Conservation (phyloP, 2,329 filamentous ascomycete species). For the Penicillium fuscoglaucum region DNA sequence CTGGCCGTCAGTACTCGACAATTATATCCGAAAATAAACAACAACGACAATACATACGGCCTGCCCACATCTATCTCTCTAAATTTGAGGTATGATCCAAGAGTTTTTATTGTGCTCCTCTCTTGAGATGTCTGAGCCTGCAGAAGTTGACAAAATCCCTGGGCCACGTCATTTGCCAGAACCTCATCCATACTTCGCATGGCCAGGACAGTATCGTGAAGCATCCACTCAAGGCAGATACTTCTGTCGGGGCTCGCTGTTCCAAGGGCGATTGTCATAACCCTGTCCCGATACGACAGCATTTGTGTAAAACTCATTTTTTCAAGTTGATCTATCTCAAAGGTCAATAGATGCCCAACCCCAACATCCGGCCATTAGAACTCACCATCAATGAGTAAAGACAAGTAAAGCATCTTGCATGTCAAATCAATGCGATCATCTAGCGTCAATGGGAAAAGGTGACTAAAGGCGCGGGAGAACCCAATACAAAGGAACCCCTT, state of each 20-base stretch:
- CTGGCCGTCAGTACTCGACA: not conserved
- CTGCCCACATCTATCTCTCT: conserved; percentile 20
- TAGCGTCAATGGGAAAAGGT: conserved; percentile 16
- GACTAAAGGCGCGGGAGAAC: conserved; percentile 20
- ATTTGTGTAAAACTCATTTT: conserved; percentile 21
- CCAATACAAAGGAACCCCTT: conserved; percentile 16
- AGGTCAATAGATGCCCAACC: not conserved
- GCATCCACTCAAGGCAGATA: conserved; percentile 19
- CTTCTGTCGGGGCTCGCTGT: conserved; percentile 6
- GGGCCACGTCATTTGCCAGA: conserved; percentile 11
- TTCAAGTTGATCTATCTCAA: conserved; percentile 19
- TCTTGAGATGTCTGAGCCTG: conserved; percentile 17
- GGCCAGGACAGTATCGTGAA: conserved; percentile 15
- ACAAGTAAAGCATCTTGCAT: conserved; percentile 20
- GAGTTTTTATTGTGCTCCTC: conserved; percentile 11
- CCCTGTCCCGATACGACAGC: conserved; percentile 16
- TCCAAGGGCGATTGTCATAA: conserved; percentile 13
- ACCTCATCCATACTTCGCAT: conserved; percentile 15
- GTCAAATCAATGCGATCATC: conserved; percentile 17
- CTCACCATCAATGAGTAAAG: conserved; percentile 22
- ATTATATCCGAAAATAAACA: not conserved
- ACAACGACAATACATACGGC: conserved; percentile 7
- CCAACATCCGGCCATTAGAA: not conserved
- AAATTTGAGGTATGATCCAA: conserved; percentile 18
- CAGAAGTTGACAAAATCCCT: conserved; percentile 20